phyloP scores from a whole-genome alignment of 2,329 filamentous ascomycete species.

The Neocucurbitaria cava region DNA sequence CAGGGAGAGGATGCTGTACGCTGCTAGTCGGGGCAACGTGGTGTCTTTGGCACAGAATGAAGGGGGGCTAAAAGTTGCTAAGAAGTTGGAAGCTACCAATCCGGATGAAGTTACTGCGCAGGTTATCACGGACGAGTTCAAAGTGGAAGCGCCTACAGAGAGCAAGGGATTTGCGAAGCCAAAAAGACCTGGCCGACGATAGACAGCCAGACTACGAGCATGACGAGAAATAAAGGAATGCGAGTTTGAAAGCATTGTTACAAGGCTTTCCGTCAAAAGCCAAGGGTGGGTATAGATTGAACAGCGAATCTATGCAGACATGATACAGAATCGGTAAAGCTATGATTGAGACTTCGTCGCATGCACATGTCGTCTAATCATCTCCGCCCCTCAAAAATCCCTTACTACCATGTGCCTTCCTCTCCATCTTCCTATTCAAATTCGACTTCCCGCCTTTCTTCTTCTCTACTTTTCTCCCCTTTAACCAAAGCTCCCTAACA shows the following conservation, averaged over 20 bases:
- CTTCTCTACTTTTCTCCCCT: slow-evolving; percentile 47
- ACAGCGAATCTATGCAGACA: no score
- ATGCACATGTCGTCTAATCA: slow-evolving; percentile 16
- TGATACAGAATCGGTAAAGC: neutral
- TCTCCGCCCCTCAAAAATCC: slow-evolving; percentile 42
- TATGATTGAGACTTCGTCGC: neutral
- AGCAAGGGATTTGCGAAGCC: slow-evolving; percentile 77
- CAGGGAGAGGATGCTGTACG: slow-evolving; percentile 86
- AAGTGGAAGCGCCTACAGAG: slow-evolving; percentile 71
- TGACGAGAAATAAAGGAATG: neutral
- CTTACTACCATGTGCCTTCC: slow-evolving; percentile 33
- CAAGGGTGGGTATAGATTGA: no score
- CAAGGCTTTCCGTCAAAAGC: neutral
- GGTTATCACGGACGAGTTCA: slow-evolving; percentile 69
- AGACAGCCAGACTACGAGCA: neutral
- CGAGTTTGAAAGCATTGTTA: neutral
- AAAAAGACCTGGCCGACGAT: slow-evolving; percentile 75
- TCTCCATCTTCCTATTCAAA: slow-evolving; percentile 35
- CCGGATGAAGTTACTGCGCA: slow-evolving; percentile 74
- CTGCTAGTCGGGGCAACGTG: slow-evolving; percentile 66
- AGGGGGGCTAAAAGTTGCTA: slow-evolving; percentile 70
- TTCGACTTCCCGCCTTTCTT: slow-evolving; percentile 22
- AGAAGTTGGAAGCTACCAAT: slow-evolving; percentile 71
- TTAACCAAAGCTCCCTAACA: slow-evolving; percentile 52
- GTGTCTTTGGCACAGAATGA: slow-evolving; percentile 70